phyloP scores from a whole-genome alignment of 257 asterid species.

The Fraxinus americana region DNA sequence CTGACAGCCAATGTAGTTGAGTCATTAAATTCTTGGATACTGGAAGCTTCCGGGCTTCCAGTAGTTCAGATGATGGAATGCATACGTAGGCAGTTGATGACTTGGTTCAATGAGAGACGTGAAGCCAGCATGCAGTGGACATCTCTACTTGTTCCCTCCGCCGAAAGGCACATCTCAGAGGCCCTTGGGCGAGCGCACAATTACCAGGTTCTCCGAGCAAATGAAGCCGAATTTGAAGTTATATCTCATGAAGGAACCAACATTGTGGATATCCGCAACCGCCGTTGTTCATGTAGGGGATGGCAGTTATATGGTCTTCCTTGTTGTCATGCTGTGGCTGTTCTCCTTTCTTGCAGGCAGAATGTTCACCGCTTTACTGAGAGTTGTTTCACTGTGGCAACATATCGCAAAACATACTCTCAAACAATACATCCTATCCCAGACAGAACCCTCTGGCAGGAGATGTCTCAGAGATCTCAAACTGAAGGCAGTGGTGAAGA shows the following conservation, averaged over 20 bases:
- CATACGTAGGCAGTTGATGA: conserved; percentile 68
- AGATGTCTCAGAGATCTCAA: conserved; percentile 33
- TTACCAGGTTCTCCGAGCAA: conserved; percentile 57
- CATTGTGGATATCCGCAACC: conserved; percentile 52
- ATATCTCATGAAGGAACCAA: conserved; percentile 60
- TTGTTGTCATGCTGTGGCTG: conserved; percentile 72
- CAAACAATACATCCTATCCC: conserved; percentile 78
- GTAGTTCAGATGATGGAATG: conserved; percentile 76
- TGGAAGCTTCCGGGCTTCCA: conserved; percentile 72
- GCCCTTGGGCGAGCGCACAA: conserved; percentile 58
- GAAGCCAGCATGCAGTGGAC: conserved; percentile 70
- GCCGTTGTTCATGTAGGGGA: conserved; percentile 56
- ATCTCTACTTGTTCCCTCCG: conserved; percentile 59
- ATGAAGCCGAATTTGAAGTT: conserved; percentile 64
- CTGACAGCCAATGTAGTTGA: conserved; percentile 54
- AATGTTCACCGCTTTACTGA: conserved; percentile 70
- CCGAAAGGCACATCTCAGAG: conserved; percentile 57
- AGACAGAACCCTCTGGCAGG: conserved; percentile 61
- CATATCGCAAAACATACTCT: conserved; percentile 60
- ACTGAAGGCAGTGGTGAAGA: conserved; percentile 24
- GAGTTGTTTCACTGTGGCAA: conserved; percentile 67
- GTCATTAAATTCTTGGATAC: conserved; percentile 53
- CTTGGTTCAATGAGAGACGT: conserved; percentile 74
- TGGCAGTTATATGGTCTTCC: conserved; percentile 73
- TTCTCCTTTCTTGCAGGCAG: conserved; percentile 64